Conservation (phyloP, 208 protist species). For the Porcisia deanei region DNA sequence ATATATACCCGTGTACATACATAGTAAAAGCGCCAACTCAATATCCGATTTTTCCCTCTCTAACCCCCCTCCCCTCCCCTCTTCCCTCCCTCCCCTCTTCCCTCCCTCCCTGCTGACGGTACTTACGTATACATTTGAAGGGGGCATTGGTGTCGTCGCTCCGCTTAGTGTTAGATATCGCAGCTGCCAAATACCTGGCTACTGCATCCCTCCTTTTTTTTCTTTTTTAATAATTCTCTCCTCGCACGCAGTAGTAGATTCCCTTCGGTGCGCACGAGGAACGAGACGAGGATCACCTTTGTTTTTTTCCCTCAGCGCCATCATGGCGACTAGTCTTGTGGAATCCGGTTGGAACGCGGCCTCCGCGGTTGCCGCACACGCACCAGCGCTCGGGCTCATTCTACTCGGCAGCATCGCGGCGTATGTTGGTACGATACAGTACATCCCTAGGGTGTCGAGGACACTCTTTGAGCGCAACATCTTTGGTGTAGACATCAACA, state of each 20-base stretch:
- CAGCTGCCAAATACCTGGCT: not conserved
- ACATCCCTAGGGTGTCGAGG: conserved; percentile 57
- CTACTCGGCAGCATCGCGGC: conserved; percentile 56
- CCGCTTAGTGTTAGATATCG: not conserved
- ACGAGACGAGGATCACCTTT: not conserved
- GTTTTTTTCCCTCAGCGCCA: not conserved
- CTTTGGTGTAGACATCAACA: conserved; percentile 96
- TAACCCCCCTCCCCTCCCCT: no score
- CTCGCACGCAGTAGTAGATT: not conserved
- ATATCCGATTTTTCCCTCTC: no score
- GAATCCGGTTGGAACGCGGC: conserved; percentile 17
- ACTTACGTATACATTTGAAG: no score
- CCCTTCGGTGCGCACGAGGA: not conserved
- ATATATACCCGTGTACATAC: not conserved
- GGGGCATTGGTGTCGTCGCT: not conserved
- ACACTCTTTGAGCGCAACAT: conserved; percentile 85
- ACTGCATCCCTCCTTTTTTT: not conserved
- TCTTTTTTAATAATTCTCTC: not conserved
- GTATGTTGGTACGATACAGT: conserved; percentile 61
- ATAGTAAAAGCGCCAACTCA: no score
- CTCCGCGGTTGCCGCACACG: conserved; percentile 39
- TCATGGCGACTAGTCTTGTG: conserved; percentile 7
- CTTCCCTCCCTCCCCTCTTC: not conserved
- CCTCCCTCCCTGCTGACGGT: not conserved
- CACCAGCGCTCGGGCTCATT: conserved; percentile 48